phyloP scores from a whole-genome alignment of 495 filamentous ascomycete genomes.

The Podospora bellae-mahoneyi region DNA sequence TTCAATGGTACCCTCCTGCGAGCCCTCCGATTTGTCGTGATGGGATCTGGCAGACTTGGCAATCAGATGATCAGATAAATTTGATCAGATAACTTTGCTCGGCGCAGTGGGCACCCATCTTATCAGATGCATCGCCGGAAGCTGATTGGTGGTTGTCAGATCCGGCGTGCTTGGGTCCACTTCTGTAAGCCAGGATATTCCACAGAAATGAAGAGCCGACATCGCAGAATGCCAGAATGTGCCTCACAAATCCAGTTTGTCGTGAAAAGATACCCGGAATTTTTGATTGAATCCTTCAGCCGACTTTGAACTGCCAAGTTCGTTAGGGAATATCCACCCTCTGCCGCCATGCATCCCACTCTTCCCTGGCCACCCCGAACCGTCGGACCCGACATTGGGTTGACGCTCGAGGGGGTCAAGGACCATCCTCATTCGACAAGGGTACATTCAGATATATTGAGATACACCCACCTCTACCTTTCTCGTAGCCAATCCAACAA shows the following conservation, averaged over 20 bases:
- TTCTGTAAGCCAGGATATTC: neutral
- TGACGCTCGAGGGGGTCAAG: neutral
- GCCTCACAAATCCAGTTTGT: neutral
- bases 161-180: neutral
- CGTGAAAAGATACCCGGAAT: neutral
- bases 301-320: neutral
- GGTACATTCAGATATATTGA: neutral
- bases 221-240: neutral
- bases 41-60: neutral
- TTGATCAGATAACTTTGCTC: neutral
- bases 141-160: neutral
- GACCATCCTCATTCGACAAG: neutral
- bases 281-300: neutral
- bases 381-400: neutral
- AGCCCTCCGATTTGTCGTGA: neutral
- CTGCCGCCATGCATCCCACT: neutral
- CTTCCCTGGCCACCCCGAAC: neutral
- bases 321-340: neutral
- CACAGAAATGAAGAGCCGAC: neutral
- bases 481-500: neutral
- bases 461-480: neutral
- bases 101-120: neutral
- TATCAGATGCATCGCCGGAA: constrained; percentile 5
- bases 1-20: neutral
- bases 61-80: constrained; percentile 27